Conservation (phyloP, 495 filamentous ascomycete species). For the Penicillium steckii region DNA sequence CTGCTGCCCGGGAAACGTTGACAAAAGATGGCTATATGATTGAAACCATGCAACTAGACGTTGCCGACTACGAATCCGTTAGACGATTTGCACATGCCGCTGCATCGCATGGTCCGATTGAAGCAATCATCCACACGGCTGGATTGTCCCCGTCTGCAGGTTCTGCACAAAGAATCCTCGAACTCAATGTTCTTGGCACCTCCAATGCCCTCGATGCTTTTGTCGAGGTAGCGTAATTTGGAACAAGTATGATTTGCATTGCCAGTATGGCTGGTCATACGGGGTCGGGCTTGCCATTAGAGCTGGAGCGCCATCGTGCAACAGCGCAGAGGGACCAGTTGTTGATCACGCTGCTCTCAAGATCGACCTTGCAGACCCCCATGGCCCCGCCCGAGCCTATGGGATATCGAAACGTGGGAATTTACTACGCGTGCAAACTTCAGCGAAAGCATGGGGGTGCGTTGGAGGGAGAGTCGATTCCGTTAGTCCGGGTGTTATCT, state of each 20-base stretch:
- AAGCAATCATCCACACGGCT: neutral
- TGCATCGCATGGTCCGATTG: constrained; percentile 1
- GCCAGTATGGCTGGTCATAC: neutral
- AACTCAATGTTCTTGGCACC: constrained; percentile 14
- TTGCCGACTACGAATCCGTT: constrained; percentile 5
- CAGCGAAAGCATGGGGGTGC: constrained; percentile 65
- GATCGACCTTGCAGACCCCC: no score
- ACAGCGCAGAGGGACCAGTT: neutral
- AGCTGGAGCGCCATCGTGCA: neutral
- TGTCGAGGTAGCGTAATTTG: neutral
- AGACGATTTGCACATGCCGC: constrained; percentile 6
- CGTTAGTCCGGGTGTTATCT: constrained; percentile 78
- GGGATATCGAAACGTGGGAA: constrained; percentile 12
- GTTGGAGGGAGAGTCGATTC: constrained; percentile 79
- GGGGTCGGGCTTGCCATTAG: neutral
- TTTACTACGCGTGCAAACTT: constrained; percentile 14
- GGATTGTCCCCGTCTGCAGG: neutral
- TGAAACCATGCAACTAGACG: constrained; percentile 1
- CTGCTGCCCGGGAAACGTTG: neutral
- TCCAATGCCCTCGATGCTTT: constrained; percentile 14
- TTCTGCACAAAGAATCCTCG: constrained; percentile 1
- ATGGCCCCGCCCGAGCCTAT: constrained; percentile 8
- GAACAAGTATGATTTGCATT: constrained; percentile 1
- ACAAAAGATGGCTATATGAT: constrained; percentile 7
- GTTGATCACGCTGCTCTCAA: no score